A percentile compares a stretch with the other conserved stretches of the same genome.
Evolutionary conservation across 2,329 filamentous ascomycete species (phyloP).

Genomic region (Geosmithia morbida): DNA sequence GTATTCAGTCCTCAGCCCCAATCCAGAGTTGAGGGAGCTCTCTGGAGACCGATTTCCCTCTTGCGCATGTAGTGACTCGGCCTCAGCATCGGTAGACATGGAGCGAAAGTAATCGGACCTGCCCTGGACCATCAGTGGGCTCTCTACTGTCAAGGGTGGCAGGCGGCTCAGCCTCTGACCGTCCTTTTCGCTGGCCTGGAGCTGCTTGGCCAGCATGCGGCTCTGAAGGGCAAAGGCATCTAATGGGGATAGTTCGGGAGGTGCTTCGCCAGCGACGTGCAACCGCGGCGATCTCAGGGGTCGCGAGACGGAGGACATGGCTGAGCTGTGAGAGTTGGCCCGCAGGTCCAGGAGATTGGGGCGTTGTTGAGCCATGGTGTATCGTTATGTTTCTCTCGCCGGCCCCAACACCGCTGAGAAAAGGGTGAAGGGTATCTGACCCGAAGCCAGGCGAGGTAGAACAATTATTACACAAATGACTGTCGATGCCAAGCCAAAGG

Average conservation of each 20-base stretch:
- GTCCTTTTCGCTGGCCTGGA: conserved; percentile 62
- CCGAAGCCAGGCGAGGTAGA: neutral
- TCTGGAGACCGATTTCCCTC: conserved; percentile 7
- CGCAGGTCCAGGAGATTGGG: conserved; percentile 46
- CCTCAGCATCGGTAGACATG: conserved; percentile 47
- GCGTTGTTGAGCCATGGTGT: conserved; percentile 4
- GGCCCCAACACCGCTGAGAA: neutral
- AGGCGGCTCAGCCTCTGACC: conserved; percentile 75
- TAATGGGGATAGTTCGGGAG: conserved; percentile 82
- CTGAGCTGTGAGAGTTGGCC: conserved; percentile 38
- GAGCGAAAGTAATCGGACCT: conserved; percentile 74
- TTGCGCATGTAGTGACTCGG: conserved; percentile 19
- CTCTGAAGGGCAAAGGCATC: conserved; percentile 93
- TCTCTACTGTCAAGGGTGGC: conserved; percentile 68
- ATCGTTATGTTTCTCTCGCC: neutral
- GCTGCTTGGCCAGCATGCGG: conserved; percentile 70
- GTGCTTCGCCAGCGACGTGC: conserved; percentile 65
- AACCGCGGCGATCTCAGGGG: conserved; percentile 59
- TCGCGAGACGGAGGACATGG: conserved; percentile 27
- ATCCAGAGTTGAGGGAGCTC: conserved; percentile 9
- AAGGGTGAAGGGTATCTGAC: neutral
- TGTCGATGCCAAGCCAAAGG: neutral
- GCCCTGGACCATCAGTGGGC: conserved; percentile 60
- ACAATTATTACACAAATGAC: neutral
- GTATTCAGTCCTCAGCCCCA: conserved; percentile 38